Evolutionary conservation across 1,284 basidiomycete genomes (phyloP).

Genomic region (Trichosporon inkin): DNA sequence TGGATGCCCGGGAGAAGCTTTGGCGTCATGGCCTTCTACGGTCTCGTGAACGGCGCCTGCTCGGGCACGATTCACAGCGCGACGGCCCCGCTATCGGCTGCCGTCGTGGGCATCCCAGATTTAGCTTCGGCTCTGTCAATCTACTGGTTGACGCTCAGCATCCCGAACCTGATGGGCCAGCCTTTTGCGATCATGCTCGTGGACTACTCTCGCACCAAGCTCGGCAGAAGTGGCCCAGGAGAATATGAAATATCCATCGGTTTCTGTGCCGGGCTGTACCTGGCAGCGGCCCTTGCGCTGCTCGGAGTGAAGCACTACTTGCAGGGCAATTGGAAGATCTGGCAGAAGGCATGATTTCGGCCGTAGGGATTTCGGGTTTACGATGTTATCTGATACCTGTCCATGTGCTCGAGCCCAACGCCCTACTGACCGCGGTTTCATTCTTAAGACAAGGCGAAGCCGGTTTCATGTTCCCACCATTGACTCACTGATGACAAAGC

Average conservation of each 20-base stretch:
- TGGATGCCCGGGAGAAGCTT: conserved; percentile 51
- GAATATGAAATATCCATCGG: conserved; percentile 50
- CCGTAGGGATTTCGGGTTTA: not conserved
- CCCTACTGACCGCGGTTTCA: not conserved
- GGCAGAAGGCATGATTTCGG: conserved; percentile 14
- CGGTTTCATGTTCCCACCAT: not conserved
- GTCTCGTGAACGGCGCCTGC: conserved; percentile 48
- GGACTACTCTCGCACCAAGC: conserved; percentile 39
- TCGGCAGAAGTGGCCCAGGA: conserved; percentile 40
- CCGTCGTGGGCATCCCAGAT: conserved; percentile 49
- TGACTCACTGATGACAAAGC: not conserved
- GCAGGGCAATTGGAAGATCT: conserved; percentile 36
- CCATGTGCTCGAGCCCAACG: not conserved
- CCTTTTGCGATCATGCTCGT: conserved; percentile 50
- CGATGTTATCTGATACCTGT: conserved; percentile 7
- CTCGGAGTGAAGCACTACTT: conserved; percentile 45
- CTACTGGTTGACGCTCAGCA: conserved; percentile 47
- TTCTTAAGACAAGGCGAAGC: not conserved
- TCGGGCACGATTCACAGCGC: conserved; percentile 51
- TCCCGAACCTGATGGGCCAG: conserved; percentile 47
- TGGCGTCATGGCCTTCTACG: conserved; percentile 49
- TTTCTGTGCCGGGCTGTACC: conserved; percentile 47
- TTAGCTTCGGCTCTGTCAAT: conserved; percentile 48
- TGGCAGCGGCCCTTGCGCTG: conserved; percentile 37
- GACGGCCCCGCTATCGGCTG: conserved; percentile 41